Evolutionary conservation across 2,329 filamentous ascomycete genomes (phyloP).

Genomic region (Fusarium incarnatum): DNA sequence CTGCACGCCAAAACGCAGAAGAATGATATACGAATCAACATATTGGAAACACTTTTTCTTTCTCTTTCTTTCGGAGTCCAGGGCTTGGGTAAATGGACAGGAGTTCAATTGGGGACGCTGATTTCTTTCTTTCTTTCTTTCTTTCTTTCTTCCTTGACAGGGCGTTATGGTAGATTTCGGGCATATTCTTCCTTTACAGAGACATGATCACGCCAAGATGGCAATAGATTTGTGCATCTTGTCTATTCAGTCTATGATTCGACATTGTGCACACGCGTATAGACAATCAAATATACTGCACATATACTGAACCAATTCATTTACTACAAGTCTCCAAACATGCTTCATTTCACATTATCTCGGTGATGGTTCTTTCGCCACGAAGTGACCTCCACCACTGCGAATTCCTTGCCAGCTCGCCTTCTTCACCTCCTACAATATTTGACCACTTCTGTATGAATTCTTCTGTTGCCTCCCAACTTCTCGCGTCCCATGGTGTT

Average conservation of each 20-base stretch:
- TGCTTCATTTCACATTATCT: slow-evolving; percentile 27
- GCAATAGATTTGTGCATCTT: slow-evolving; percentile 14
- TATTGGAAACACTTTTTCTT: background rate
- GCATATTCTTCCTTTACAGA: slow-evolving; percentile 14
- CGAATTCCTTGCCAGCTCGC: slow-evolving; percentile 47
- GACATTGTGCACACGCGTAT: slow-evolving; percentile 22
- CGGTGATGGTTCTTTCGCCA: slow-evolving; percentile 41
- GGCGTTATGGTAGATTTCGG: slow-evolving; percentile 42
- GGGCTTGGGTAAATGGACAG: slow-evolving; percentile 14
- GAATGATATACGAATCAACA: slow-evolving; percentile 5
- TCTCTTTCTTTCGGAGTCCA: slow-evolving; percentile 3
- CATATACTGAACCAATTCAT: slow-evolving; percentile 16
- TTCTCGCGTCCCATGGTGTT: slow-evolving; percentile 47
- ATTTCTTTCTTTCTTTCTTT: slow-evolving; percentile 12
- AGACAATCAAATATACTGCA: slow-evolving; percentile 34
- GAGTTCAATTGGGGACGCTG: slow-evolving; percentile 20
- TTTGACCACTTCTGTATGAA: slow-evolving; percentile 48
- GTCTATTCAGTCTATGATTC: slow-evolving; percentile 17
- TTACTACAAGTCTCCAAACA: background rate
- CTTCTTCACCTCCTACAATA: slow-evolving; percentile 46
- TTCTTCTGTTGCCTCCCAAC: slow-evolving; percentile 47
- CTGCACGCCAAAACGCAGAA: slow-evolving; percentile 3
- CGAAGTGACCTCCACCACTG: slow-evolving; percentile 47
- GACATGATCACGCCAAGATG: slow-evolving; percentile 3
- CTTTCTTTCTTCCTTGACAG: too few relatives aligned